phyloP scores from a whole-genome alignment of 164 flowering plant species.

The Euptelea pleiosperma region DNA sequence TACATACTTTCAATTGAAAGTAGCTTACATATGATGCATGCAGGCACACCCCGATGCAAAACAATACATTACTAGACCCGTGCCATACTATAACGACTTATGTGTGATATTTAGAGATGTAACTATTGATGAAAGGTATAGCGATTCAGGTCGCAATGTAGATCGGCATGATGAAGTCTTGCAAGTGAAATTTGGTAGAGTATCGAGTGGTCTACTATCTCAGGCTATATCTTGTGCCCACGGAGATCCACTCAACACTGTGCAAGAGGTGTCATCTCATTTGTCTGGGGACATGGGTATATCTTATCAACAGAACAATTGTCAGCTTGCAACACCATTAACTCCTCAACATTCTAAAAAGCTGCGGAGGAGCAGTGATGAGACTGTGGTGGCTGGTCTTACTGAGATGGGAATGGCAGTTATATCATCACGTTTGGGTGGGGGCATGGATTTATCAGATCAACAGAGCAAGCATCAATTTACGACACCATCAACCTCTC shows the following conservation, averaged over 20 bases:
- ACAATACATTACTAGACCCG: conserved; percentile 57
- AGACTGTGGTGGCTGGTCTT: conserved; percentile 22
- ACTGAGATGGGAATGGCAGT: conserved; percentile 32
- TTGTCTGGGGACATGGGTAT: conserved; percentile 4
- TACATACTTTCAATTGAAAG: background rate
- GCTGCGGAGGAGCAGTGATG: conserved; percentile 9
- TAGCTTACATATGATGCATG: conserved; percentile 12
- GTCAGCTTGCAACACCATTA: conserved; percentile 2
- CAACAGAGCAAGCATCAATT: conserved; percentile 21
- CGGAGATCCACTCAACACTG: conserved; percentile 15
- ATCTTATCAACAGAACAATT: conserved; percentile 3
- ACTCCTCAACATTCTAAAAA: background rate
- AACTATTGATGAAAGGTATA: conserved; percentile 25
- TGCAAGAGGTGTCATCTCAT: conserved; percentile 13
- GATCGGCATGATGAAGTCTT: conserved; percentile 19
- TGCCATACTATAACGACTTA: conserved; percentile 54
- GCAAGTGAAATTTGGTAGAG: background rate
- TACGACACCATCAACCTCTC: conserved; percentile 13
- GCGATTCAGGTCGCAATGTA: conserved; percentile 20
- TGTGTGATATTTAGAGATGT: conserved; percentile 42
- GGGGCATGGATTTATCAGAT: too few species aligned
- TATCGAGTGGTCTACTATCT: conserved; percentile 14
- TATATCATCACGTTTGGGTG: too few species aligned
- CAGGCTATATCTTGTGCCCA: conserved; percentile 18
- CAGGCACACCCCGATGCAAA: conserved; percentile 60